Evolutionary conservation across 202 grass and related monocot genomes (phyloP).

Genomic region (Sporobolus alterniflorus): DNA sequence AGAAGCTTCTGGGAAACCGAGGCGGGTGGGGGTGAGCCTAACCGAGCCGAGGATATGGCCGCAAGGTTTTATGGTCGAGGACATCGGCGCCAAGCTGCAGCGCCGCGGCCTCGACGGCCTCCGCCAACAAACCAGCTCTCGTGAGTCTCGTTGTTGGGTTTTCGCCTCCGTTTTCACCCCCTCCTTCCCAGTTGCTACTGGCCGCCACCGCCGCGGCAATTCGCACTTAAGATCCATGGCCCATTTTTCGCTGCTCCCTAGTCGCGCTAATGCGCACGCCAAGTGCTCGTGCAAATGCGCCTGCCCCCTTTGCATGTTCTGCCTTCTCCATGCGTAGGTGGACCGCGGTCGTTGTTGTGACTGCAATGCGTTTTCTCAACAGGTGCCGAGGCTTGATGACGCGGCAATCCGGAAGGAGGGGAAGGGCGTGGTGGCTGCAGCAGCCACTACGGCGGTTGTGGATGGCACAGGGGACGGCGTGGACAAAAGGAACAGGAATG

Average conservation of each 20-base stretch:
- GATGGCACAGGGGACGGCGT: conserved; percentile 6
- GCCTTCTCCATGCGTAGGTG: not conserved
- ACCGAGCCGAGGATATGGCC: conserved; percentile 43
- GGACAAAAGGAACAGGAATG: conserved; percentile 39
- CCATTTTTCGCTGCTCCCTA: not conserved
- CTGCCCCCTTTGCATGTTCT: not conserved
- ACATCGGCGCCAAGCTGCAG: conserved; percentile 59
- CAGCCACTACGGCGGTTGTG: not conserved
- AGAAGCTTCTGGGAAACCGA: too few species aligned
- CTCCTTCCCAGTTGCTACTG: not conserved
- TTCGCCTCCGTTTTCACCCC: not conserved
- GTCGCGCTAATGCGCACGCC: not conserved
- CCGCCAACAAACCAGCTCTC: conserved; percentile 58
- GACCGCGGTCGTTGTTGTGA: conserved; percentile 1
- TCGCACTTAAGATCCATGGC: not conserved
- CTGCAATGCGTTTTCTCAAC: not conserved
- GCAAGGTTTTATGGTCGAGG: conserved; percentile 63
- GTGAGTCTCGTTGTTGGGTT: conserved; percentile 21
- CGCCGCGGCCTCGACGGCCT: conserved; percentile 53
- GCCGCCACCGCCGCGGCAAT: not conserved
- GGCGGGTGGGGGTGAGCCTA: not conserved
- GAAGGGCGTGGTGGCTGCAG: conserved; percentile 3
- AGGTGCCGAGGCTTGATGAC: conserved; percentile 64
- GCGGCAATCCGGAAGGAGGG: conserved; percentile 55
- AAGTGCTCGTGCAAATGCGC: not conserved